Conservation (phyloP, 2,329 filamentous ascomycete genomes). For the Sclerotinia minor region DNA sequence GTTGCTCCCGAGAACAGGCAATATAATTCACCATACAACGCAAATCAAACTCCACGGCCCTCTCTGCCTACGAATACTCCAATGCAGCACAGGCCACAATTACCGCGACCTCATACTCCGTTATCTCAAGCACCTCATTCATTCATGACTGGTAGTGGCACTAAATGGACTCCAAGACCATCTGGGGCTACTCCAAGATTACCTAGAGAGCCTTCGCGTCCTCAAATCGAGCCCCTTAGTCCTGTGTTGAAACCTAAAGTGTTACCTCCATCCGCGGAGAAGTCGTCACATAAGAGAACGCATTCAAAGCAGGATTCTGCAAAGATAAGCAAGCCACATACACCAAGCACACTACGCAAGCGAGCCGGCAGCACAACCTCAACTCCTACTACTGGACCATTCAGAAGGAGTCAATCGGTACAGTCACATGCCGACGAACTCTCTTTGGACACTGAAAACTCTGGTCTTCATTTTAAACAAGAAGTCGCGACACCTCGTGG, state of each 20-base stretch:
- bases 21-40: slow-evolving; percentile 42
- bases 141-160: slow-evolving; percentile 46
- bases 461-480: slow-evolving; percentile 54
- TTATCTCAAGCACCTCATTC: slow-evolving; percentile 26
- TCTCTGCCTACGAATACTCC: slow-evolving; percentile 18
- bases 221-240: slow-evolving; percentile 60
- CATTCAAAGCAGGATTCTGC: slow-evolving; percentile 25
- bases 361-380: slow-evolving; percentile 39
- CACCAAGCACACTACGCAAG: slow-evolving; percentile 28
- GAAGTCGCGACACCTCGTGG: slow-evolving; percentile 58
- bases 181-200: slow-evolving; percentile 58
- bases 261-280: slow-evolving; percentile 38
- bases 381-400: slow-evolving; percentile 38
- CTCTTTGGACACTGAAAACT: slow-evolving; percentile 47
- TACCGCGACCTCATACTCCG: slow-evolving; percentile 37
- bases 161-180: slow-evolving; percentile 58
- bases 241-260: slow-evolving; percentile 49
- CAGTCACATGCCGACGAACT: slow-evolving; percentile 52
- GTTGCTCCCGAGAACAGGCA: slow-evolving; percentile 36
- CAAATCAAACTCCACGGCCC: slow-evolving; percentile 34
- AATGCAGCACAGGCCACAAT: slow-evolving; percentile 27
- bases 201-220: slow-evolving; percentile 48
- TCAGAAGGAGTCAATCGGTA: slow-evolving; percentile 49
- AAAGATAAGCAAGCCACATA: slow-evolving; percentile 25
- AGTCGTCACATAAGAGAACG: slow-evolving; percentile 33